A percentile compares a stretch with the other conserved stretches of the same genome.
Evolutionary conservation across 2,329 filamentous ascomycete genomes (phyloP).

Genomic region (Tetracladium maxilliforme): DNA sequence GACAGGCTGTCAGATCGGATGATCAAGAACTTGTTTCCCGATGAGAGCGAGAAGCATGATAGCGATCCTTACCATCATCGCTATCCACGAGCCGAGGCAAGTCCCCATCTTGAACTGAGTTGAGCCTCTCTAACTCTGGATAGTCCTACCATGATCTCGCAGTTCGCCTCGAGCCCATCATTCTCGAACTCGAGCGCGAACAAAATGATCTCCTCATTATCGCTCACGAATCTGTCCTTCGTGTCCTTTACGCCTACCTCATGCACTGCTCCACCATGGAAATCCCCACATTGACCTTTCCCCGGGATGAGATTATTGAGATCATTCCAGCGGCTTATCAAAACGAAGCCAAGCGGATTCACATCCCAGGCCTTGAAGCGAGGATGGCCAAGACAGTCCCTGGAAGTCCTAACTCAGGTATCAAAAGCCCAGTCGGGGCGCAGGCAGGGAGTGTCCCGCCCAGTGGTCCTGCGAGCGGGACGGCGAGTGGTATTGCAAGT

Average conservation of each 20-base stretch:
- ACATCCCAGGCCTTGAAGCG: conserved; percentile 59
- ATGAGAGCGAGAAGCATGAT: conserved; percentile 87
- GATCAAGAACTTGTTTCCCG: conserved; percentile 71
- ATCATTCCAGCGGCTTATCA: conserved; percentile 97
- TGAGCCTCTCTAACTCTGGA: too few relatives aligned
- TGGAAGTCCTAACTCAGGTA: background rate
- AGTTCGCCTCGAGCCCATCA: conserved; percentile 95
- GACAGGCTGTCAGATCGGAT: conserved; percentile 79
- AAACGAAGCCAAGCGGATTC: conserved; percentile 84
- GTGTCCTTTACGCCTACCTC: conserved; percentile 90
- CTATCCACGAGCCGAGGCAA: conserved; percentile 84
- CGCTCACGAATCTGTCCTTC: conserved; percentile 92
- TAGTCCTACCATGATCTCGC: conserved; percentile 96
- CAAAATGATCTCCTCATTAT: conserved; percentile 97
- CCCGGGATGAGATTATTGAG: conserved; percentile 95
- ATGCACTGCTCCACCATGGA: conserved; percentile 97
- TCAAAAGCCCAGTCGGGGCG: too few relatives aligned
- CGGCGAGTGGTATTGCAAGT: too few relatives aligned
- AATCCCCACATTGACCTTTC: conserved; percentile 86
- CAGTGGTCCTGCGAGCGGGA: too few relatives aligned
- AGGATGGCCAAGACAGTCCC: too few relatives aligned
- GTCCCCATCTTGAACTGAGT: too few relatives aligned
- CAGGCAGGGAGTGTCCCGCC: too few relatives aligned
- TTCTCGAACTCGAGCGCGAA: conserved; percentile 90
- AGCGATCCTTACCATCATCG: conserved; percentile 92